Evolutionary conservation across 148 eudicot genomes (phyloP).

Genomic region (Persicaria maculosa): DNA sequence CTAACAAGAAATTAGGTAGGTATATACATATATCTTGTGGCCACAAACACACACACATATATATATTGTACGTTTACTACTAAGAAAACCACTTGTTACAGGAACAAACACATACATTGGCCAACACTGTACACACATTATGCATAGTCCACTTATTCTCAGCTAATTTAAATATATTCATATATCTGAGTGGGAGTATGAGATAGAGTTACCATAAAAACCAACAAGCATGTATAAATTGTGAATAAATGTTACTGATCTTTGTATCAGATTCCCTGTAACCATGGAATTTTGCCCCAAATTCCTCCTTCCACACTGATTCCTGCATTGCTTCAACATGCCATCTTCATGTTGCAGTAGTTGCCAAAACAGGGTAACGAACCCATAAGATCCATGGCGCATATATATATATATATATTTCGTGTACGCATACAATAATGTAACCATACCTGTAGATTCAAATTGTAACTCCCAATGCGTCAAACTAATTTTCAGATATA

Average conservation of each 20-base stretch:
- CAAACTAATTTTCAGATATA: background rate
- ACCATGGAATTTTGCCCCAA: background rate
- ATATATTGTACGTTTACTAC: background rate
- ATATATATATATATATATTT: too few species aligned
- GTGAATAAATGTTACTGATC: conserved; percentile 5
- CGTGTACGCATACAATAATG: background rate
- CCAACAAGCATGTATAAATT: conserved; percentile 2
- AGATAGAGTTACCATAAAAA: background rate
- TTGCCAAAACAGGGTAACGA: background rate
- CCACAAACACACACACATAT: background rate
- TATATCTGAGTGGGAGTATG: background rate
- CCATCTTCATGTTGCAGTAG: background rate
- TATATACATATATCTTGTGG: background rate
- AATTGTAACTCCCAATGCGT: background rate
- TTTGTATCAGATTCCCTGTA: background rate
- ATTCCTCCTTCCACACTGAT: background rate
- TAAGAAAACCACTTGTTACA: background rate
- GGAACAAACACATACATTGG: background rate
- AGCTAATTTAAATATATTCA: background rate
- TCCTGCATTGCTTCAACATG: background rate
- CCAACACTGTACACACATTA: background rate
- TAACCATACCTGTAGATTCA: too few species aligned
- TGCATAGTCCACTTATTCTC: background rate
- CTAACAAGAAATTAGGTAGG: too few species aligned
- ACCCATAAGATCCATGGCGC: background rate